phyloP scores from a whole-genome alignment of 495 filamentous ascomycete genomes.

The Talaromyces wortmannii region DNA sequence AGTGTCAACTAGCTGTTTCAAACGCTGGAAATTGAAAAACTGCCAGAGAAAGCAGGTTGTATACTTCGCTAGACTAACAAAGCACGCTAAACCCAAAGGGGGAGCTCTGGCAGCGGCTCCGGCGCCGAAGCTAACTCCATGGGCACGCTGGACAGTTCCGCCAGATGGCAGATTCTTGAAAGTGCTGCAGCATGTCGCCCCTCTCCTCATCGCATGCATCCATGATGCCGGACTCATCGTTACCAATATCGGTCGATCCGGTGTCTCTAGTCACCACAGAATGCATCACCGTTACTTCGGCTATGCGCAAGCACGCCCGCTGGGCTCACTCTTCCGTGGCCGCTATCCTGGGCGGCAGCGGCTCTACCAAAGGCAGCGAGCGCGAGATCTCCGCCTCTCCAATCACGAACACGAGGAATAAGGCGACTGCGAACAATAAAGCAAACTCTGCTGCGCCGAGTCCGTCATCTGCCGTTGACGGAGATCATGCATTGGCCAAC shows the following conservation, averaged over 20 bases:
- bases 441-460: neutral
- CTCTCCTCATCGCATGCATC: conserved; percentile 1
- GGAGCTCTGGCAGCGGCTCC: neutral
- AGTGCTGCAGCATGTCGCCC: neutral
- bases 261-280: conserved; percentile 95
- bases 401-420: conserved; percentile 30
- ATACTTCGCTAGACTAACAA: too few relatives aligned
- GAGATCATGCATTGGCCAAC: conserved; percentile 50
- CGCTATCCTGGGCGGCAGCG: conserved; percentile 82
- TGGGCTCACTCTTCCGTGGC: conserved; percentile 97
- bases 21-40: too few relatives aligned
- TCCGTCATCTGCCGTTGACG: conserved; percentile 19
- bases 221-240: conserved; percentile 22
- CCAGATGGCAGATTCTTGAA: conserved; percentile 3
- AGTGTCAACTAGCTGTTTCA: too few relatives aligned
- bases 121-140: neutral
- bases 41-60: too few relatives aligned
- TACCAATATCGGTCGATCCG: conserved; percentile 82
- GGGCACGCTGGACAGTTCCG: neutral
- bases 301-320: conserved; percentile 95
- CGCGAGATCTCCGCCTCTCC: conserved; percentile 26
- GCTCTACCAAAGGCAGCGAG: conserved; percentile 41
- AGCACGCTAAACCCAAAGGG: neutral
- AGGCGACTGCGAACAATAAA: conserved; percentile 6
- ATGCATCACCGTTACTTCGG: conserved; percentile 96